Conservation (phyloP, 2,329 filamentous ascomycete genomes). For the Ophiostoma pallidulum region DNA sequence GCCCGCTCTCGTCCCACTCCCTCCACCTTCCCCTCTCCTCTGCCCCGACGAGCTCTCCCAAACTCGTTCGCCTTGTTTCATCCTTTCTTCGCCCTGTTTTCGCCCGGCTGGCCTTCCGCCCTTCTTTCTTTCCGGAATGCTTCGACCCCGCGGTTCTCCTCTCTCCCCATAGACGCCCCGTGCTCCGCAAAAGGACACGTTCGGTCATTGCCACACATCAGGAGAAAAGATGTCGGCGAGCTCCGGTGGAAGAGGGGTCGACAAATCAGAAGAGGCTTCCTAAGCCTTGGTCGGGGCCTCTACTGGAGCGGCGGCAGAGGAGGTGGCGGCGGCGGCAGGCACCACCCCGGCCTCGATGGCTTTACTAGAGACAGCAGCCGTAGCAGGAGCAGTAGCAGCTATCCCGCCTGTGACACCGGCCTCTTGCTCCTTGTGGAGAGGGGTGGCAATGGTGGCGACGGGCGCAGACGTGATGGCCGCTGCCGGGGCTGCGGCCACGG, state of each 20-base stretch:
- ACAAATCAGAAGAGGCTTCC: not conserved
- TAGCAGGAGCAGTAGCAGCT: not conserved
- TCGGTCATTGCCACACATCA: not conserved
- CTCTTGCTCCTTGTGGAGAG: conserved; percentile 34
- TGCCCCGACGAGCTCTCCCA: too few relatives aligned
- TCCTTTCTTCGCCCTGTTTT: too few relatives aligned
- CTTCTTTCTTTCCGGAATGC: not conserved
- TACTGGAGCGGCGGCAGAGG: not conserved
- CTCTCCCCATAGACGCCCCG: too few relatives aligned
- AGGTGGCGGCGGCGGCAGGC: too few relatives aligned
- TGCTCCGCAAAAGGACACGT: not conserved
- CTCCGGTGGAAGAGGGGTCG: not conserved
- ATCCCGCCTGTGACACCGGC: conserved; percentile 33
- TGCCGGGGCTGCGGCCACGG: conserved; percentile 4
- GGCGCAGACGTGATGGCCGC: conserved; percentile 13
- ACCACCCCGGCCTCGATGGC: conserved; percentile 3
- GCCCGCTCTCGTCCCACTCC: too few relatives aligned
- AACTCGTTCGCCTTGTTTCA: too few relatives aligned
- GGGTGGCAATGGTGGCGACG: not conserved
- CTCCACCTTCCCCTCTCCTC: too few relatives aligned
- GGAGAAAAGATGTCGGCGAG: conserved; percentile 5
- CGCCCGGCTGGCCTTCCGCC: not conserved
- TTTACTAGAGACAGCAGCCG: conserved; percentile 24
- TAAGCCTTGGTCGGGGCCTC: not conserved
- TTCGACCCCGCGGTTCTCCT: too few relatives aligned